Evolutionary conservation across 2,329 filamentous ascomycete genomes (phyloP).

Genomic region (Fusarium sp.): DNA sequence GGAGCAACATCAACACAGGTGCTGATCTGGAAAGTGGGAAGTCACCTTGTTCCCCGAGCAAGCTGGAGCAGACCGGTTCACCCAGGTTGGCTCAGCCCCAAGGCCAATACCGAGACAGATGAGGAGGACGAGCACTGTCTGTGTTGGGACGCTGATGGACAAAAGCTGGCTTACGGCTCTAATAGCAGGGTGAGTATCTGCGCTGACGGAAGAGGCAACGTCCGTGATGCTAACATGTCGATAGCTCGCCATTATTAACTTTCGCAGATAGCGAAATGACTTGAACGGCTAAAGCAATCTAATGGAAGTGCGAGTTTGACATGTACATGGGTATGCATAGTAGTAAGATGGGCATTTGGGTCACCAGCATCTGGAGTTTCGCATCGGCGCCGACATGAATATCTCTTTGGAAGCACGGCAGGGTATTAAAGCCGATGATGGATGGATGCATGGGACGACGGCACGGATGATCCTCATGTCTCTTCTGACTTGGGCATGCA

Average conservation of each 20-base stretch:
- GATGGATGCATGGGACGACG: slow-evolving; percentile 10
- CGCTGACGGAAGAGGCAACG: no score
- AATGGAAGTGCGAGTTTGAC: neutral
- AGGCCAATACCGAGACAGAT: slow-evolving; percentile 62
- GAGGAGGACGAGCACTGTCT: slow-evolving; percentile 72
- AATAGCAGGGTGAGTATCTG: slow-evolving; percentile 68
- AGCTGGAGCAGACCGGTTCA: slow-evolving; percentile 69
- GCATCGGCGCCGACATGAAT: neutral
- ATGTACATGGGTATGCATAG: neutral
- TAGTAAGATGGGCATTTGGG: slow-evolving; percentile 5
- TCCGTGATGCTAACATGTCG: slow-evolving; percentile 20
- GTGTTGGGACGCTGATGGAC: slow-evolving; percentile 71
- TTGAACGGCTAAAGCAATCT: neutral
- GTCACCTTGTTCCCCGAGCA: slow-evolving; percentile 67
- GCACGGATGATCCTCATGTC: slow-evolving; percentile 28
- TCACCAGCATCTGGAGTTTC: slow-evolving; percentile 8
- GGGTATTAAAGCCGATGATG: slow-evolving; percentile 6
- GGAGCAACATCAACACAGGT: slow-evolving; percentile 70
- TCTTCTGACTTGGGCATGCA: slow-evolving; percentile 28
- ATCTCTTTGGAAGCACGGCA: neutral
- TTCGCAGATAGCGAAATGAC: slow-evolving; percentile 52
- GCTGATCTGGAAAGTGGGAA: slow-evolving; percentile 74
- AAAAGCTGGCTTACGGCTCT: slow-evolving; percentile 72
- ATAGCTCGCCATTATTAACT: slow-evolving; percentile 65
- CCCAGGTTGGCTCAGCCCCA: slow-evolving; percentile 70